A percentile compares a stretch with the other conserved stretches of the same genome.
Conservation (phyloP, 2,329 filamentous ascomycete species). For the Phaeosphaeriaceae sp. region DNA sequence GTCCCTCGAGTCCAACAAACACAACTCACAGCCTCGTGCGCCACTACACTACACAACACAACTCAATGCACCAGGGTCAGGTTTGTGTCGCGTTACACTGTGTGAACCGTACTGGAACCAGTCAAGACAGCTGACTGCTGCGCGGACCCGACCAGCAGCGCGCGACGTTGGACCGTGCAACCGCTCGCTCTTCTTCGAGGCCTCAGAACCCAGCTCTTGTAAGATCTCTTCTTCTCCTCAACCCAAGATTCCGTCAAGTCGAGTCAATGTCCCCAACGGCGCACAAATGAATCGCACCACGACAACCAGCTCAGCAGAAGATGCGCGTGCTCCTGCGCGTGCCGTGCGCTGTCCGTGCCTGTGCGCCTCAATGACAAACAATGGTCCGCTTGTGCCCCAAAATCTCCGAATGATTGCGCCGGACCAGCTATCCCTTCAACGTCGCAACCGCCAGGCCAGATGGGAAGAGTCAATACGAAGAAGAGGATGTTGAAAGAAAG, state of each 20-base stretch:
- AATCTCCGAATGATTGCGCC: not conserved
- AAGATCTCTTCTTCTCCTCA: not conserved
- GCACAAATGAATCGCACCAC: not conserved
- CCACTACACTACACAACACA: no score
- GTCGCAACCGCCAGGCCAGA: not conserved
- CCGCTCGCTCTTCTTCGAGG: not conserved
- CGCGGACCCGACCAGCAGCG: not conserved
- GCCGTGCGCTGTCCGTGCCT: not conserved
- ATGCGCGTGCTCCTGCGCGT: not conserved
- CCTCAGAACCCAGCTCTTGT: not conserved
- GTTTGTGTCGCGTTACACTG: not conserved
- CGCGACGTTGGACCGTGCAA: not conserved
- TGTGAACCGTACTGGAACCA: not conserved
- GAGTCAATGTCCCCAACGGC: not conserved
- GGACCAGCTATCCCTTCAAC: not conserved
- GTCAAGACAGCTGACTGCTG: not conserved
- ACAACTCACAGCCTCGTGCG: not conserved
- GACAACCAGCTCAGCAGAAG: not conserved
- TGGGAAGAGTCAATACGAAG: not conserved
- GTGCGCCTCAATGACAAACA: not conserved
- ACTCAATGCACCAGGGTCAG: not conserved
- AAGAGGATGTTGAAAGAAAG: not conserved
- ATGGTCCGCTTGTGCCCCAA: not conserved
- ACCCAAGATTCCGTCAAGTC: not conserved
- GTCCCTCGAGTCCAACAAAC: not conserved